Evolutionary conservation across 345 rosid species (phyloP).

Genomic region (Boechera divaricarpa): DNA sequence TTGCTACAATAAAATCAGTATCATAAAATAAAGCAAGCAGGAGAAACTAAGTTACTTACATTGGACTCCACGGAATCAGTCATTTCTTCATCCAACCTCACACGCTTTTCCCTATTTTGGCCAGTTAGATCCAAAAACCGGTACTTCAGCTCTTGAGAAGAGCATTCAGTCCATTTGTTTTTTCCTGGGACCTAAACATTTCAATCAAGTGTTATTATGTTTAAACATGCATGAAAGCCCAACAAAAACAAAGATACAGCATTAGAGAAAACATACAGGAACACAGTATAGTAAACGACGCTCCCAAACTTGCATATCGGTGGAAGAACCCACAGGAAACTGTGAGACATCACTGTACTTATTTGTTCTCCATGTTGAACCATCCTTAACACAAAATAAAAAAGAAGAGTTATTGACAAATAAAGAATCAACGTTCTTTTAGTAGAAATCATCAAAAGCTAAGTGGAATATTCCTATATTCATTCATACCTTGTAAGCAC

Average conservation of each 20-base stretch:
- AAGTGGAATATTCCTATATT: not conserved
- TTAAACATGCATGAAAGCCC: not conserved
- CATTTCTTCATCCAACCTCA: conserved; percentile 64
- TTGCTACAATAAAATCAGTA: not conserved
- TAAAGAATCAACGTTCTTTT: not conserved
- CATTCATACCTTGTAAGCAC: conserved; percentile 71
- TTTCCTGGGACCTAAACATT: conserved; percentile 73
- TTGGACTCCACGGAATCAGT: conserved; percentile 52
- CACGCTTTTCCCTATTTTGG: conserved; percentile 75
- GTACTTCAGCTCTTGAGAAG: conserved; percentile 44
- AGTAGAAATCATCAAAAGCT: not conserved
- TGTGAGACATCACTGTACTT: conserved; percentile 73
- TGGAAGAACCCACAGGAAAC: conserved; percentile 55
- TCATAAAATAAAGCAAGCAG: not conserved
- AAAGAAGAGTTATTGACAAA: conserved; percentile 10
- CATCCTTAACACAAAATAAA: conserved; percentile 55
- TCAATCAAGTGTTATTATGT: conserved; percentile 3
- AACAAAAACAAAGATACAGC: not conserved
- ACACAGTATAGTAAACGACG: conserved; percentile 81
- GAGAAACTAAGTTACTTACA: conserved; percentile 37
- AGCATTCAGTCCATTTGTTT: conserved; percentile 74
- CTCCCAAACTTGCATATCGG: conserved; percentile 81
- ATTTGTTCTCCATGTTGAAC: conserved; percentile 80
- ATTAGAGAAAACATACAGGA: conserved; percentile 58
- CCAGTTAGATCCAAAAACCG: conserved; percentile 46